A percentile compares a stretch with the other conserved stretches of the same genome.
phyloP scores from a whole-genome alignment of 805 yeast genomes.

The Metschnikowia koreensis region DNA sequence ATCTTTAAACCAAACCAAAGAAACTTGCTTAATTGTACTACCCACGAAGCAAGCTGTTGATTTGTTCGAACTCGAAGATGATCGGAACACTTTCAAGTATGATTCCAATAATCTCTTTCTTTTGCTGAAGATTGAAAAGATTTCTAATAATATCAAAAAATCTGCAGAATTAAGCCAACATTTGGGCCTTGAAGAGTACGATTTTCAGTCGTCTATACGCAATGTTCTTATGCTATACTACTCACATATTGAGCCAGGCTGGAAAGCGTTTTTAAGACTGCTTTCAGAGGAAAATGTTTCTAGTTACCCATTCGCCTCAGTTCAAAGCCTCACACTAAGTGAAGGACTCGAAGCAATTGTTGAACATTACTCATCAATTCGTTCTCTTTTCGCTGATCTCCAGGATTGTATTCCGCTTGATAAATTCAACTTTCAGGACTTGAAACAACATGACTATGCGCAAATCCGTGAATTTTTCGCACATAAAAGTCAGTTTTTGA shows the following conservation, averaged over 20 bases:
- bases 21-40: constrained; percentile 12
- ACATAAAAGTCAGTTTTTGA: neutral
- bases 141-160: constrained; percentile 9
- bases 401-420: constrained; percentile 11
- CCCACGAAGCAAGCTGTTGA: constrained; percentile 14
- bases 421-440: neutral
- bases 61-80: constrained; percentile 1
- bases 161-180: constrained; percentile 15
- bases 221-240: constrained; percentile 22
- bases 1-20: neutral
- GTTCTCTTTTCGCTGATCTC: constrained; percentile 10
- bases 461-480: constrained; percentile 5
- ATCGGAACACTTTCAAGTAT: neutral
- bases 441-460: neutral
- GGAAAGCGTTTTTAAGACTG: constrained; percentile 16
- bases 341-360: constrained; percentile 1
- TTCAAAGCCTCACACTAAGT: neutral
- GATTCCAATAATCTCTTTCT: constrained; percentile 4
- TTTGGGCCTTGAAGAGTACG: constrained; percentile 16
- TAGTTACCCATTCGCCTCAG: constrained; percentile 13
- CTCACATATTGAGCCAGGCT: constrained; percentile 19
- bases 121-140: constrained; percentile 3
- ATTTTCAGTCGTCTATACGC: constrained; percentile 15
- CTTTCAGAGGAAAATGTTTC: constrained; percentile 1
- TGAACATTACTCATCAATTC: constrained; percentile 9